Evolutionary conservation across 495 filamentous ascomycete species (phyloP).

Genomic region (Lentithecium fluviatile): DNA sequence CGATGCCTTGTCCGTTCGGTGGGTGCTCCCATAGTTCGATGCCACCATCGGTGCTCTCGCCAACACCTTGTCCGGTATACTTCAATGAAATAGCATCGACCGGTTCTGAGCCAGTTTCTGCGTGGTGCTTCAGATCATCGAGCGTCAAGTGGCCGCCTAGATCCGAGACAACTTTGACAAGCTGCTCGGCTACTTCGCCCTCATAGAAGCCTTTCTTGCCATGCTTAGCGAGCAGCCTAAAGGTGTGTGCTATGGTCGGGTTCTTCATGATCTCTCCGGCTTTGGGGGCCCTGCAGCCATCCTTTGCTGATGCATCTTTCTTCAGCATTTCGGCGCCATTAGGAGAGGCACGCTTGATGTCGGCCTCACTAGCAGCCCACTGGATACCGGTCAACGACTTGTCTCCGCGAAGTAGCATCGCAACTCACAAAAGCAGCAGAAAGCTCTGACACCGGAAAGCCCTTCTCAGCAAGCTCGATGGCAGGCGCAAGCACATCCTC

Average conservation of each 20-base stretch:
- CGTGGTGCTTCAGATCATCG: constrained; percentile 75
- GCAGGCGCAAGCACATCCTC: constrained; percentile 79
- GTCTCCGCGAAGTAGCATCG: background rate
- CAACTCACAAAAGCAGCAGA: constrained; percentile 65
- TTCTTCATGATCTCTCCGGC: constrained; percentile 92
- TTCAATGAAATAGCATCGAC: constrained; percentile 77
- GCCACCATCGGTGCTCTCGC: constrained; percentile 51
- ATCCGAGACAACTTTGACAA: constrained; percentile 73
- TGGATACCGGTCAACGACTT: background rate
- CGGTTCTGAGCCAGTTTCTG: constrained; percentile 70
- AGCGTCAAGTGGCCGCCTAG: constrained; percentile 76
- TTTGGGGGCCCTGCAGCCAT: constrained; percentile 67
- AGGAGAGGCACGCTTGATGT: constrained; percentile 69
- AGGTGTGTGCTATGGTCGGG: constrained; percentile 75
- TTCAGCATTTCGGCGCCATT: constrained; percentile 86
- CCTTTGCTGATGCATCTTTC: constrained; percentile 59
- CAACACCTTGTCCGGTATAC: constrained; percentile 68
- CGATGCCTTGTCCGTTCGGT: constrained; percentile 96
- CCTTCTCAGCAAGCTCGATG: constrained; percentile 82
- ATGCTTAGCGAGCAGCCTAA: constrained; percentile 72
- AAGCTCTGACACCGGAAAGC: constrained; percentile 84
- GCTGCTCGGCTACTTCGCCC: constrained; percentile 72
- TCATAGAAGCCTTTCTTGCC: constrained; percentile 91
- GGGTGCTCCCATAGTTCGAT: constrained; percentile 94
- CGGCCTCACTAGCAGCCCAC: constrained; percentile 57